Conservation (phyloP, 108 stramenopile species). For the Cyclotella baltica region DNA sequence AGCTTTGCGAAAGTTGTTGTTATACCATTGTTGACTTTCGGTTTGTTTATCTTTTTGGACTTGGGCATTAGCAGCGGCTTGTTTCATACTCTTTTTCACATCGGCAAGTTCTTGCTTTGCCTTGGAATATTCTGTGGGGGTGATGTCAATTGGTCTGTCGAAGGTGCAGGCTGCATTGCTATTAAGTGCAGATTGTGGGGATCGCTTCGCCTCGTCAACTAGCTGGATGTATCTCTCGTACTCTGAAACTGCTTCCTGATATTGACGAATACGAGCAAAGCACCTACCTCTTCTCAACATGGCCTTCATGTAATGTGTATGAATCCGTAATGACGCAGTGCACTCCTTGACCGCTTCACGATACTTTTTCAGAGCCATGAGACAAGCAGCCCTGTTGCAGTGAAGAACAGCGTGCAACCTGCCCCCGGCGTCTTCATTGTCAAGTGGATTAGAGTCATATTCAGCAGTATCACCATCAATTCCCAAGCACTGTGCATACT, state of each 20-base stretch:
- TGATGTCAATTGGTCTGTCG: conserved; percentile 74
- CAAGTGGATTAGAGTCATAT: conserved; percentile 35
- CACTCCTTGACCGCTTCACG: conserved; percentile 84
- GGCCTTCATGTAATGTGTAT: conserved; percentile 90
- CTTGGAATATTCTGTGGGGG: conserved; percentile 53
- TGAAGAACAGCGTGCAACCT: conserved; percentile 86
- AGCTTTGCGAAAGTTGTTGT: conserved; percentile 53
- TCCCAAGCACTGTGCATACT: conserved; percentile 69
- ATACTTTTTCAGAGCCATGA: conserved; percentile 79
- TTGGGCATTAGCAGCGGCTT: conserved; percentile 43
- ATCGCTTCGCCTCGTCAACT: conserved; percentile 61
- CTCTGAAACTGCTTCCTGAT: conserved; percentile 73
- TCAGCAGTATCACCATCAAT: conserved; percentile 60
- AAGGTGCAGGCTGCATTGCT: conserved; percentile 66
- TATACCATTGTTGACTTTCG: conserved; percentile 56
- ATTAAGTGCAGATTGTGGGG: conserved; percentile 31
- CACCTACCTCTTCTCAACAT: conserved; percentile 86
- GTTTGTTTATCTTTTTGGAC: conserved; percentile 34
- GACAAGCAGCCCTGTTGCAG: conserved; percentile 91
- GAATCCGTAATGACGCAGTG: conserved; percentile 81
- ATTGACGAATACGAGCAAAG: conserved; percentile 67
- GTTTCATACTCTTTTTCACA: conserved; percentile 56
- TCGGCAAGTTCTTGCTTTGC: conserved; percentile 73
- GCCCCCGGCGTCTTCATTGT: conserved; percentile 69
- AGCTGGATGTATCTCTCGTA: conserved; percentile 76